Percentiles rank a stretch among this genome's conserved stretches.
Conservation (phyloP, 371 early-diverging fungal genomes). For the Mucor indicus region DNA sequence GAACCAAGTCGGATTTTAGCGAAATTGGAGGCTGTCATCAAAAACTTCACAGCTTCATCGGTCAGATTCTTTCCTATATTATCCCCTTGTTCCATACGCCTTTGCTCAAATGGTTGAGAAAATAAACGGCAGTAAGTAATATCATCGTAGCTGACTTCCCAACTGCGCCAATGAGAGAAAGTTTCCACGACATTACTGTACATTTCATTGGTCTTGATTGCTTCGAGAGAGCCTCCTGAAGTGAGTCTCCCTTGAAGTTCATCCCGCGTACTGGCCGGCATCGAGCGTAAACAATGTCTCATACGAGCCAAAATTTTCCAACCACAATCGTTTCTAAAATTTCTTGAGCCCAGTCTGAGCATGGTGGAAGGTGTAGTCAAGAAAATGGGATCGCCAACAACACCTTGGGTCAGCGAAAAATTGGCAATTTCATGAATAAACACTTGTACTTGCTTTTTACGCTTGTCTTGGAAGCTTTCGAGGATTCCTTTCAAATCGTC, state of each 20-base stretch:
- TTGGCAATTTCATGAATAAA: constrained; percentile 60
- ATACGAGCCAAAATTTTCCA: constrained; percentile 79
- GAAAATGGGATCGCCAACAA: constrained; percentile 69
- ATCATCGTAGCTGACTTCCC: constrained; percentile 59
- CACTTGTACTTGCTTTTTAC: constrained; percentile 58
- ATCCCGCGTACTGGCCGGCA: constrained; percentile 36
- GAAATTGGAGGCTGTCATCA: constrained; percentile 34
- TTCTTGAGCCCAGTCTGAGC: constrained; percentile 65
- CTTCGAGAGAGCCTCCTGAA: constrained; percentile 31
- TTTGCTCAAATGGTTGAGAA: constrained; percentile 48
- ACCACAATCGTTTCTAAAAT: constrained; percentile 67
- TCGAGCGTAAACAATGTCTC: constrained; percentile 58
- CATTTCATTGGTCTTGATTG: constrained; percentile 43
- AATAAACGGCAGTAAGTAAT: constrained; percentile 50
- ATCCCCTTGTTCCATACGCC: not conserved
- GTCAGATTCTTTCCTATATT: constrained; percentile 7
- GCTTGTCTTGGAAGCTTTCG: constrained; percentile 49
- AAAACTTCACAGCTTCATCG: constrained; percentile 27
- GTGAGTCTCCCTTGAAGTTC: constrained; percentile 49
- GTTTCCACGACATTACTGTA: constrained; percentile 45
- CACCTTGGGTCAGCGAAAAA: constrained; percentile 43
- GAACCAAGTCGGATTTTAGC: constrained; percentile 28
- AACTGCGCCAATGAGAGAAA: constrained; percentile 65
- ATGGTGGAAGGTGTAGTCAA: constrained; percentile 71
- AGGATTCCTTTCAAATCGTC: constrained; percentile 60